Evolutionary conservation across 2,329 filamentous ascomycete species (phyloP).

Genomic region (Neurospora sp.): DNA sequence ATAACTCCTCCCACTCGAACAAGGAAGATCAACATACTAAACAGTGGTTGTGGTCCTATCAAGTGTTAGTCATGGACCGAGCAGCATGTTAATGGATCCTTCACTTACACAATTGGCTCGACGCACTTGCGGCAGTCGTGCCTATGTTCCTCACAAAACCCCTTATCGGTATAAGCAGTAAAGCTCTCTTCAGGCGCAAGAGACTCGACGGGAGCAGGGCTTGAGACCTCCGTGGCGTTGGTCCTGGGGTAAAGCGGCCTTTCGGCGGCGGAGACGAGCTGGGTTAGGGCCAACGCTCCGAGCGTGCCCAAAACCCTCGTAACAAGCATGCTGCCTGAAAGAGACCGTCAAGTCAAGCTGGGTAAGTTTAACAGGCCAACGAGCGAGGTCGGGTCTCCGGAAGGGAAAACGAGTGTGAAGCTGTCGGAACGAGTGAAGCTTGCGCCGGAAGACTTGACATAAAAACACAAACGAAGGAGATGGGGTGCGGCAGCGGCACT

Average conservation of each 20-base stretch:
- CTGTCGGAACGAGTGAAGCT: slow-evolving; percentile 12
- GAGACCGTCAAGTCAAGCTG: slow-evolving; percentile 4
- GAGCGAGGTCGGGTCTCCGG: slow-evolving; percentile 7
- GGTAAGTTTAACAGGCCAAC: slow-evolving; percentile 6
- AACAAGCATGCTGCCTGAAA: slow-evolving; percentile 10
- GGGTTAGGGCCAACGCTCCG: slow-evolving; percentile 16
- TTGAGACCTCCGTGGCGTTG: slow-evolving; percentile 9
- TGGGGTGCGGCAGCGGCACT: slow-evolving; percentile 9
- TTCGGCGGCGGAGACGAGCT: slow-evolving; percentile 10
- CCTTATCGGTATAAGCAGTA: neutral
- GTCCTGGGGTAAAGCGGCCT: slow-evolving; percentile 8
- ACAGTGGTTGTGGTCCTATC: neutral
- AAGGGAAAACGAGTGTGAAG: slow-evolving; percentile 13
- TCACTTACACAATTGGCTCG: neutral
- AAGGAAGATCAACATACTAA: neutral
- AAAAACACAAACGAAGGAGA: neutral
- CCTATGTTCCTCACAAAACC: neutral
- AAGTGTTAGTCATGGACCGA: neutral
- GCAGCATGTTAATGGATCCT: neutral
- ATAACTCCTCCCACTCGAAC: neutral
- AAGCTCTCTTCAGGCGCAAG: neutral
- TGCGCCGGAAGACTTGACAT: slow-evolving; percentile 7
- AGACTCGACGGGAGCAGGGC: neutral
- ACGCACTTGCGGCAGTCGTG: neutral
- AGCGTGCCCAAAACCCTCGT: slow-evolving; percentile 14